Evolutionary conservation across 2,329 filamentous ascomycete species (phyloP).

Genomic region (Fusarium sublunatum): DNA sequence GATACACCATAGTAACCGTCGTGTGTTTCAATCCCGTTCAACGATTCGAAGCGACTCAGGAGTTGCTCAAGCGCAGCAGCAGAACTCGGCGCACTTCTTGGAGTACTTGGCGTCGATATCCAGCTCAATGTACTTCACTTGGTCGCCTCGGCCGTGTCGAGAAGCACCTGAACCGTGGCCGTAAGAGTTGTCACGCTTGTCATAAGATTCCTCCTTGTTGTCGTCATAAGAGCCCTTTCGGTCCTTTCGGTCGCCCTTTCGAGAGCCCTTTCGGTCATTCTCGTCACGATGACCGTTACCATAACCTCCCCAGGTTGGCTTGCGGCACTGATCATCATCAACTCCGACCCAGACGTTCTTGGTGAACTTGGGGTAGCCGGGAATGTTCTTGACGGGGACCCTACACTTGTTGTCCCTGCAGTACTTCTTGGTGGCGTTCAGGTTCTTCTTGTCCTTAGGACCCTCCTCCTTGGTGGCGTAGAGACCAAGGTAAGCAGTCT

Average conservation of each 20-base stretch:
- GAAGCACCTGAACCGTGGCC: not conserved
- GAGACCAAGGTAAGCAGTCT: conserved; percentile 32
- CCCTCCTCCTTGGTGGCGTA: conserved; percentile 16
- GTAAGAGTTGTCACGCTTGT: not conserved
- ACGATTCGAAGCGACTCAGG: not conserved
- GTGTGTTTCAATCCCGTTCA: not conserved
- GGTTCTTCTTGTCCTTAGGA: conserved; percentile 22
- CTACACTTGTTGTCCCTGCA: conserved; percentile 34
- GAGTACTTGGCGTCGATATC: conserved; percentile 20
- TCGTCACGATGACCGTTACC: not conserved
- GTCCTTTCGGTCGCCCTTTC: too few relatives aligned
- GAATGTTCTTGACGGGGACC: conserved; percentile 33
- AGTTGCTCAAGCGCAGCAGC: conserved; percentile 23
- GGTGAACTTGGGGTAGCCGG: conserved; percentile 29
- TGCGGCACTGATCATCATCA: conserved; percentile 35
- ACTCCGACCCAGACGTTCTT: conserved; percentile 31
- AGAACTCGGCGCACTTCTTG: conserved; percentile 29
- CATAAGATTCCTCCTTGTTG: not conserved
- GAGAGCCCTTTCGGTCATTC: not conserved
- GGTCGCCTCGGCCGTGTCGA: not conserved
- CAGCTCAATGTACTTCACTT: conserved; percentile 24
- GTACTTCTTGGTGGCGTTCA: conserved; percentile 32
- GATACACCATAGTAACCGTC: not conserved
- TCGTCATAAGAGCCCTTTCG: not conserved
- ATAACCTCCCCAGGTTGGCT: conserved; percentile 1